Conservation (phyloP, 768 basidiomycete genomes). For the Kwoniella bestiolae region DNA sequence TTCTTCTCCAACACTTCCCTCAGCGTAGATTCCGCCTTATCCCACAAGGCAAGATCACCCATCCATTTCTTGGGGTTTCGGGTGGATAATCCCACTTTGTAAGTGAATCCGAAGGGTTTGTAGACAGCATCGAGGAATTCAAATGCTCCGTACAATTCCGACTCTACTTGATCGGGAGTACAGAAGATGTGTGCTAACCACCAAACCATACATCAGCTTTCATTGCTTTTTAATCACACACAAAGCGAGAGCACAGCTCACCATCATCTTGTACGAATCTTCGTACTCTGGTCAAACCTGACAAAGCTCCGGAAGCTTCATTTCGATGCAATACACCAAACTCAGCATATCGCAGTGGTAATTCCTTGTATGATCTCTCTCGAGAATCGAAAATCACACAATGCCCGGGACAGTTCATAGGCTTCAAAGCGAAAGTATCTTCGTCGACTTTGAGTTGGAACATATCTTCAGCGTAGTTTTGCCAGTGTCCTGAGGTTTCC, state of each 20-base stretch:
- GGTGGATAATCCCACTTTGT: conserved; percentile 91
- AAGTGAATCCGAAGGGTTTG: conserved; percentile 90
- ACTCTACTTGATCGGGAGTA: conserved; percentile 85
- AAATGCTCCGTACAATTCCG: conserved; percentile 83
- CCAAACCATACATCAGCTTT: not conserved
- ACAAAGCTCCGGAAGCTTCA: conserved; percentile 91
- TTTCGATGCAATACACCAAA: conserved; percentile 97
- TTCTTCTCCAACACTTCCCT: conserved; percentile 73
- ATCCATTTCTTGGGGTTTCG: conserved; percentile 88
- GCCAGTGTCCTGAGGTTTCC: conserved; percentile 98
- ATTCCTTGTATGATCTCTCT: conserved; percentile 90
- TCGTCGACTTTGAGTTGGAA: conserved; percentile 93
- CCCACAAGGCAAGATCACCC: conserved; percentile 87
- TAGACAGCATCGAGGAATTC: conserved; percentile 95
- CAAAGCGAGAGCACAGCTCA: conserved; percentile 22
- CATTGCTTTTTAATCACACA: not conserved
- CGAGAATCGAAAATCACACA: conserved; percentile 93
- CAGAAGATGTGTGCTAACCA: conserved; percentile 89
- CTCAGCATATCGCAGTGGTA: conserved; percentile 97
- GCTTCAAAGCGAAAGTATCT: conserved; percentile 93
- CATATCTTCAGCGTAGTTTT: conserved; percentile 98
- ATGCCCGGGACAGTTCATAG: conserved; percentile 98
- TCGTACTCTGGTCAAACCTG: conserved; percentile 88
- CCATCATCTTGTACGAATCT: conserved; percentile 96
- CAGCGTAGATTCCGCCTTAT: conserved; percentile 70